Conservation (phyloP, 805 yeast species). For the Ogataea polymorpha region DNA sequence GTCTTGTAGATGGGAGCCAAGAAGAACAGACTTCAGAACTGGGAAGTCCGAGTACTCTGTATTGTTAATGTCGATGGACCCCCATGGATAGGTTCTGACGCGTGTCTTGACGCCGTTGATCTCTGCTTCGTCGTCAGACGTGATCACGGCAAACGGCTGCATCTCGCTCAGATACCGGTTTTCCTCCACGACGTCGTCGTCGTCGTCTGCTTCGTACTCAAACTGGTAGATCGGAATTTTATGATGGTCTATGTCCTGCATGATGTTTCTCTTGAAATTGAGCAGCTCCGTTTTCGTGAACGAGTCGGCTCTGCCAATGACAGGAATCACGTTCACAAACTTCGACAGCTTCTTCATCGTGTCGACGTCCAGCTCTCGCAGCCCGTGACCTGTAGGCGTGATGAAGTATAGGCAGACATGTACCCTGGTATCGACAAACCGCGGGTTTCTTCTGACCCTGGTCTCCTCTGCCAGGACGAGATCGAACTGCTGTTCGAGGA, state of each 20-base stretch:
- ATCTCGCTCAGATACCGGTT: constrained; percentile 55
- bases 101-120: constrained; percentile 49
- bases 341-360: constrained; percentile 69
- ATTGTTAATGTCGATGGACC: constrained; percentile 53
- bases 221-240: constrained; percentile 76
- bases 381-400: constrained; percentile 74
- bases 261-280: constrained; percentile 57
- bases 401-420: constrained; percentile 72
- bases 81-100: constrained; percentile 78
- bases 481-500: constrained; percentile 74
- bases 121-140: constrained; percentile 57
- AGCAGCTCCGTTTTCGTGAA: constrained; percentile 60
- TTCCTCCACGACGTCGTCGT: constrained; percentile 65
- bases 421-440: constrained; percentile 73
- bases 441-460: constrained; percentile 79
- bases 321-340: constrained; percentile 71
- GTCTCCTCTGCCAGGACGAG: constrained; percentile 82
- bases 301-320: constrained; percentile 68
- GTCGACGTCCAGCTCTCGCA: constrained; percentile 68
- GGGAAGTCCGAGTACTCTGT: constrained; percentile 52
- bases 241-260: constrained; percentile 60
- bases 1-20: constrained; percentile 62
- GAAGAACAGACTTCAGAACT: constrained; percentile 49
- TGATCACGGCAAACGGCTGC: constrained; percentile 75
- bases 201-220: constrained; percentile 68